These are phyloP conservation scores for Xylaria cubensis DNA, from an alignment of 495 filamentous ascomycete species.

Conservation along the genomic window DNA sequence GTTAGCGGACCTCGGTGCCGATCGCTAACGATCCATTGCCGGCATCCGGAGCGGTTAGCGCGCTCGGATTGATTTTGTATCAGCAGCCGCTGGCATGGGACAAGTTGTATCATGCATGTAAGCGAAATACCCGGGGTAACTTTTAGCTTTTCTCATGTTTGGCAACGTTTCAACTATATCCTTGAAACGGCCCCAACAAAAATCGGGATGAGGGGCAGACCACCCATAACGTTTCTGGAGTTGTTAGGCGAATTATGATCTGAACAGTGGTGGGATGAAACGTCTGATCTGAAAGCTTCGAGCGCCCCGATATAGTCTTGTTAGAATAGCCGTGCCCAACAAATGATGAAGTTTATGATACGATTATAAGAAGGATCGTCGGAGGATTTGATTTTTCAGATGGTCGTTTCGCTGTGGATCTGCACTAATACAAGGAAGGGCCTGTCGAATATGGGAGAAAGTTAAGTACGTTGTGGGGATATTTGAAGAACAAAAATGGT, in stretches of 20 bases:
- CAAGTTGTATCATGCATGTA: not conserved
- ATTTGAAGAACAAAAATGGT: not conserved
- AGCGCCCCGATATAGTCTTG: not conserved
- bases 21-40: not conserved
- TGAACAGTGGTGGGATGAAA: conserved; percentile 8
- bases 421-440: not conserved
- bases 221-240: conserved; percentile 2
- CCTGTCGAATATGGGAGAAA: not conserved
- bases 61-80: conserved; percentile 9
- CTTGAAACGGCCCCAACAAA: conserved; percentile 8
- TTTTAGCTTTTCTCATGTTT: not conserved
- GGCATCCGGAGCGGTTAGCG: conserved; percentile 13
- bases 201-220: conserved; percentile 7
- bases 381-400: conserved; percentile 6
- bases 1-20: not conserved
- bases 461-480: not conserved
- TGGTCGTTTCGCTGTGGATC: not conserved
- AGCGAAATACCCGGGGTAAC: not conserved
- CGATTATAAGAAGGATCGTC: not conserved
- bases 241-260: not conserved
- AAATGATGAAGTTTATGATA: not conserved
- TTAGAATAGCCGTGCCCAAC: not conserved
- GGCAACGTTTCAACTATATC: conserved; percentile 14
- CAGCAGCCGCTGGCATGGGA: conserved; percentile 17
- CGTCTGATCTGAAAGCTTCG: conserved; percentile 7